A percentile compares a stretch with the other conserved stretches of the same genome.
Conservation (phyloP, 306 rosid genomes). For the Crotalaria pallida region DNA sequence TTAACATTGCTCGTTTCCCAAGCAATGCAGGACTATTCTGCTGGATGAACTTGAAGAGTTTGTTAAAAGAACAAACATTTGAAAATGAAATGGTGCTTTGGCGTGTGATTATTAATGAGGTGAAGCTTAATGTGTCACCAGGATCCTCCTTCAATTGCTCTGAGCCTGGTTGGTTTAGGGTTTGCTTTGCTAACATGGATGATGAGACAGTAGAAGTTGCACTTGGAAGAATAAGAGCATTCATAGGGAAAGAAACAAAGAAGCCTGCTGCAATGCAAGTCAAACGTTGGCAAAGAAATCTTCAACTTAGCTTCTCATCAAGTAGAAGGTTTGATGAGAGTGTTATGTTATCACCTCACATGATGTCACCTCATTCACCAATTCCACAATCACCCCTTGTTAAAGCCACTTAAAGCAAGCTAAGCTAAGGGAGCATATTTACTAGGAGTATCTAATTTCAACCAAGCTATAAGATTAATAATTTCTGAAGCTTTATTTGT, state of each 20-base stretch:
- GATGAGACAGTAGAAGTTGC: conserved; percentile 60
- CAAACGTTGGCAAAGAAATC: conserved; percentile 37
- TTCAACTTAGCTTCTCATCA: conserved; percentile 49
- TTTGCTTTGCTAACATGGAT: conserved; percentile 90
- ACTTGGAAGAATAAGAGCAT: conserved; percentile 45
- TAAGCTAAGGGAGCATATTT: background rate
- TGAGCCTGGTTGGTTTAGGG: conserved; percentile 95
- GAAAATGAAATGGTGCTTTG: conserved; percentile 68
- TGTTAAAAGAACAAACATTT: conserved; percentile 48
- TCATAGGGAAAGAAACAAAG: conserved; percentile 38
- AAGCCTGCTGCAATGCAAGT: background rate
- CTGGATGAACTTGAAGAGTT: conserved; percentile 73
- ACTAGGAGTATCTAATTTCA: background rate
- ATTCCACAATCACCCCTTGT: conserved; percentile 73
- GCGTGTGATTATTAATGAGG: conserved; percentile 58
- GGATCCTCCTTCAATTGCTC: conserved; percentile 72
- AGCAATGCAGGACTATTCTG: conserved; percentile 70
- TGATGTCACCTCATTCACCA: conserved; percentile 68
- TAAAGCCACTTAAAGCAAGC: conserved; percentile 33
- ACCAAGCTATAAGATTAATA: background rate
- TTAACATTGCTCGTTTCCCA: conserved; percentile 55
- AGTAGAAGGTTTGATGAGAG: conserved; percentile 42
- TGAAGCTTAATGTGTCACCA: conserved; percentile 88
- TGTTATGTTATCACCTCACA: too few species aligned
- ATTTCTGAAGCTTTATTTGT: background rate